Base-by-base conservation (phyloP, 495 filamentous ascomycete genomes). In the Melanomma pulvis-pyrius region DNA sequence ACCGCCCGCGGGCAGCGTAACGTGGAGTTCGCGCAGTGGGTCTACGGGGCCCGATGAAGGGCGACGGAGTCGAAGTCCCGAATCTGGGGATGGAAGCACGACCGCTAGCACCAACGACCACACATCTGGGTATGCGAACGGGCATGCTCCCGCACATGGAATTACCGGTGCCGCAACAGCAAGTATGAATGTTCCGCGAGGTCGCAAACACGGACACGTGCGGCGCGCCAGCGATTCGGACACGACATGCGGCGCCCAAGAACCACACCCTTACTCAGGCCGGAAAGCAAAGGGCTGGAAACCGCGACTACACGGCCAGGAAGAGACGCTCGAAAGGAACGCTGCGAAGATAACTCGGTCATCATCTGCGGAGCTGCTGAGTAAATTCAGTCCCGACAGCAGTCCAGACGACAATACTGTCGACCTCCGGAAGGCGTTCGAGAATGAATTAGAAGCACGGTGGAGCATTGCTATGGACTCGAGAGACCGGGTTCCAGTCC, bases 201-300 rank as follows among this genome's bases (percentile, higher is more conserved):
- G 44, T 12, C 41, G 28, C 24, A 41, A 22, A 12, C 19, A 4
- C 26, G 34, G 36, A 2, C 65, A 68, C 57, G 26, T 58, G 4
- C 49, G 65, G 4, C 57, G 34, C 12, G 57, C 61, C 12, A 69
- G 67, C 28, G 67, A 60, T 2, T 61, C 67, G 7, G 67, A 69
- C 41, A 28, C 61, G 0, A 50, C 61, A 1, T 9, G 25, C 7
- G 59, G 46, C 7, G 60, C 48, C 21, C 11, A 3, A 9, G 12
- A 24, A 28, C 48, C 7, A 15, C 19, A 24, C 5, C 5, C 50
- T 7, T 41, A 48, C 4, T 46, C 11, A 1, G 52, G 32, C 1
- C 44, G 65, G 2, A 68, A 44, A 41, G 32, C 54, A 6, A 60
- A 59, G 22, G 67, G 60, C 34, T 69, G 67, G 67, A 69, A 69